phyloP scores from a whole-genome alignment of 768 basidiomycete genomes.

The Phlebiopsis gigantea region DNA sequence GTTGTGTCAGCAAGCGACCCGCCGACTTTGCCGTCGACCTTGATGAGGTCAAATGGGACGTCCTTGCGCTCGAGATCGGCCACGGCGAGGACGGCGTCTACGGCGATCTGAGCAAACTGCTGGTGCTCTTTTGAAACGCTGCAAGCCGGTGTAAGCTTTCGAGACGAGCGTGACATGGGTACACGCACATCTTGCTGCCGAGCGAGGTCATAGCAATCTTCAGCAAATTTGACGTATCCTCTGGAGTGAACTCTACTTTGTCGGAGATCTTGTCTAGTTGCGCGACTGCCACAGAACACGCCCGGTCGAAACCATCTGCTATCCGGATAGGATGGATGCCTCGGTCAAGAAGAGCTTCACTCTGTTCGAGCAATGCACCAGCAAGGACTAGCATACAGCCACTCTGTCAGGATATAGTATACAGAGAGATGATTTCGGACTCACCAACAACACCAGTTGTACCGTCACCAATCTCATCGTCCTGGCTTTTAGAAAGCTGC shows the following conservation, averaged over 20 bases:
- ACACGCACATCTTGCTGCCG: conserved; percentile 91
- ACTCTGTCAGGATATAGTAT: not conserved
- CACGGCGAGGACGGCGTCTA: conserved; percentile 92
- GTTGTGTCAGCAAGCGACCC: conserved; percentile 93
- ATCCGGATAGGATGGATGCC: conserved; percentile 99
- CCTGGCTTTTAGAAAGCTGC: conserved; percentile 94
- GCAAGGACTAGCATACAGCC: conserved; percentile 65
- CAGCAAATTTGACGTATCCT: conserved; percentile 81
- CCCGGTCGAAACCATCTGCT: conserved; percentile 96
- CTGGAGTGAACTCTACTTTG: conserved; percentile 75
- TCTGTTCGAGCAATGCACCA: conserved; percentile 94
- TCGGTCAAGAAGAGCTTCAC: conserved; percentile 94
- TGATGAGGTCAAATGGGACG: conserved; percentile 97
- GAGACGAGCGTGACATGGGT: not conserved
- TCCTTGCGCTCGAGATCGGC: conserved; percentile 94
- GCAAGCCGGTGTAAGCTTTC: not conserved
- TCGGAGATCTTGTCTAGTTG: conserved; percentile 91
- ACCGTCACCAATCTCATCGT: conserved; percentile 99
- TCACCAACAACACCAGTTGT: conserved; percentile 98
- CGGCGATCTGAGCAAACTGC: conserved; percentile 96
- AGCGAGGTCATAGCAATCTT: conserved; percentile 95
- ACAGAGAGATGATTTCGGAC: conserved; percentile 26
- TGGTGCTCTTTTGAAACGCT: conserved; percentile 96
- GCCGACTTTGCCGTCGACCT: conserved; percentile 98
- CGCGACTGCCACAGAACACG: conserved; percentile 84